Base-by-base conservation (phyloP, 129 eudicot genomes). In the Scalesia atractyloides region DNA sequence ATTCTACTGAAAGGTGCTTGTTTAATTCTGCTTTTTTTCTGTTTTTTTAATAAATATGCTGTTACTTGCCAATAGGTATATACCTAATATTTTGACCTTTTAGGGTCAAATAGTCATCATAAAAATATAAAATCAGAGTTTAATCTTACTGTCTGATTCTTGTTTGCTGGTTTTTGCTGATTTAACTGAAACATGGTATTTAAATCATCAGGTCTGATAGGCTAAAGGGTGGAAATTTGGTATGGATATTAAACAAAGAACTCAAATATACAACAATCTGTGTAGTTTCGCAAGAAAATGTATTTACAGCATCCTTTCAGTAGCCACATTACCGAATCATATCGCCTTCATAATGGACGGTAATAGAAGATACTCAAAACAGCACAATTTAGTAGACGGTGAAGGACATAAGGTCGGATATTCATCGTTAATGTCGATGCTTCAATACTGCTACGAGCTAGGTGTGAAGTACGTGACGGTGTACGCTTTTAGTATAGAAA, bases 401-500 rank as follows among this genome's bases (percentile, higher is more conserved):
- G 58, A 68, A 14, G 52, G 66, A 7, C 66, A 60, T 60, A 60
- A 60, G n/a, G 43, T 30, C 15, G 66, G 66, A 30, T 60, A 4
- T 60, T 60, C 66, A 0, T 60, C 66, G 19, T 60, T 60, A 60
- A 60, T 60, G 66, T 60, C 66, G 66, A 60, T 60, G 66, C 66
- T 60, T 60, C 74, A 67, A 36, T 86, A 82, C 72, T 89, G 92
- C 44, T 82, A 84, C 33, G 92, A 89, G 80, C 46, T 89, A 9
- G 83, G 79, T 13, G 80, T 89, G 1, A 89, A 86, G 49, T 76
- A 80, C 18, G 80, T 89, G 3, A 89, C 92, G 0, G 50, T 84
- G 6, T 89, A 86, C 30, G 92, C 96, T 53, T 89, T 89, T 73
- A 86, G 96, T 86, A 89, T 89, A 11, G 96, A 86, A 30, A 89